phyloP scores from a whole-genome alignment of 306 rosid genomes.

The Herpetospermum pedunculosum region DNA sequence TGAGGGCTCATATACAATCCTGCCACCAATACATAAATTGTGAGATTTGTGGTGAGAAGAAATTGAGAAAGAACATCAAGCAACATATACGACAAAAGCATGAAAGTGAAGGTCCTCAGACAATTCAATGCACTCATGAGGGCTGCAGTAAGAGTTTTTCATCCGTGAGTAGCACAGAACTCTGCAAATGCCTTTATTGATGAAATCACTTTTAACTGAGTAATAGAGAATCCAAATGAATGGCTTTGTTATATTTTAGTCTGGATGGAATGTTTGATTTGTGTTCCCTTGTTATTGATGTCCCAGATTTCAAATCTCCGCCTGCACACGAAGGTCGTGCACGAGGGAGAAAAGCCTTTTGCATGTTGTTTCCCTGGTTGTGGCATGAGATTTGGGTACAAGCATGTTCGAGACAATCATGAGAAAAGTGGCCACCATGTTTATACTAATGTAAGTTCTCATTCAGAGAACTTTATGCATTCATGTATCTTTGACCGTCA shows the following conservation, averaged over 20 bases:
- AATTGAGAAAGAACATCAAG: conserved; percentile 64
- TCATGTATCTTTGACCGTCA: background rate
- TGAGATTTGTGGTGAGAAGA: conserved; percentile 48
- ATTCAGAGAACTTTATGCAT: background rate
- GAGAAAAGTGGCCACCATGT: conserved; percentile 52
- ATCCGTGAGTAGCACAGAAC: conserved; percentile 28
- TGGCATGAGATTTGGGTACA: conserved; percentile 76
- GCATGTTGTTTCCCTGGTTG: conserved; percentile 64
- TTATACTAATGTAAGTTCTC: conserved; percentile 40
- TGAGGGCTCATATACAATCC: conserved; percentile 47
- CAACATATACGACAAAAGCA: conserved; percentile 45
- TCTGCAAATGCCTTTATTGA: background rate
- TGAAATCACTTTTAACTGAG: background rate
- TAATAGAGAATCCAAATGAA: background rate
- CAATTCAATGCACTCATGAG: conserved; percentile 34
- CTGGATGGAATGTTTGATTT: background rate
- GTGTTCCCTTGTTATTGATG: background rate
- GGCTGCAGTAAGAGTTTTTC: conserved; percentile 51
- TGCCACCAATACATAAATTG: conserved; percentile 56
- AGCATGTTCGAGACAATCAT: conserved; percentile 81
- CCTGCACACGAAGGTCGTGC: conserved; percentile 65
- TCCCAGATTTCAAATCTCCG: conserved; percentile 66
- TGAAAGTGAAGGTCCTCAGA: conserved; percentile 20
- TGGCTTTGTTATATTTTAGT: background rate
- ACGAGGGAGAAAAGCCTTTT: conserved; percentile 43